A percentile compares a stretch with the other conserved stretches of the same genome.
These are phyloP conservation scores for Metschnikowia noctiluminum DNA, from an alignment of 805 yeast genomes.

Conservation along the genomic window DNA sequence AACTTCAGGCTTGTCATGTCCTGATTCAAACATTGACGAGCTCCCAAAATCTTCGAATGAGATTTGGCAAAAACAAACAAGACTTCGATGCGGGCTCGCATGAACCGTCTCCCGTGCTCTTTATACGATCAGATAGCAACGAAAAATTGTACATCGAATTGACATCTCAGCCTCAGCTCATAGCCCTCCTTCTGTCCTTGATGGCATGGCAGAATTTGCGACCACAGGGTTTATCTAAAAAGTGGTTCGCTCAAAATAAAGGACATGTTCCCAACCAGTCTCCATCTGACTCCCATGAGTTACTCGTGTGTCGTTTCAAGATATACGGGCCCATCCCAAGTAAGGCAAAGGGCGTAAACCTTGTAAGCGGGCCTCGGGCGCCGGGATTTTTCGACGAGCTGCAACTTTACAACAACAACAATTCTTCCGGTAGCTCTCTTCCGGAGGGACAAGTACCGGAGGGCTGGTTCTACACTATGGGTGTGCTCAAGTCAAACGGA, in stretches of 20 bases:
- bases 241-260: conserved; percentile 46
- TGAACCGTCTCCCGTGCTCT: conserved; percentile 38
- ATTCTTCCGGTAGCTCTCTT: neutral
- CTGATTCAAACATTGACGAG: conserved; percentile 31
- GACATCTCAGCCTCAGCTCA: conserved; percentile 36
- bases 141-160: conserved; percentile 37
- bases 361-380: conserved; percentile 37
- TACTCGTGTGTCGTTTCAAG: conserved; percentile 62
- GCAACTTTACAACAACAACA: conserved; percentile 1
- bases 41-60: conserved; percentile 4
- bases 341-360: conserved; percentile 35
- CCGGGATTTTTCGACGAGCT: conserved; percentile 25
- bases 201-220: conserved; percentile 56
- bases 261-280: conserved; percentile 23
- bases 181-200: conserved; percentile 42
- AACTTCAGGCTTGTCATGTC: conserved; percentile 39
- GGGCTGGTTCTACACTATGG: conserved; percentile 74
- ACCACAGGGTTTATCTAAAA: conserved; percentile 52
- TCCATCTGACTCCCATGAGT: conserved; percentile 27
- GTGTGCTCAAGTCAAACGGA: conserved; percentile 64
- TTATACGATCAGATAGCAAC: conserved; percentile 39
- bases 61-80: conserved; percentile 7
- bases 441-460: conserved; percentile 30
- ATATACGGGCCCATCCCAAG: conserved; percentile 59
- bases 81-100: conserved; percentile 1